phyloP scores from a whole-genome alignment of 2,329 filamentous ascomycete genomes.

The Paecilomyces dactylethromorphus region DNA sequence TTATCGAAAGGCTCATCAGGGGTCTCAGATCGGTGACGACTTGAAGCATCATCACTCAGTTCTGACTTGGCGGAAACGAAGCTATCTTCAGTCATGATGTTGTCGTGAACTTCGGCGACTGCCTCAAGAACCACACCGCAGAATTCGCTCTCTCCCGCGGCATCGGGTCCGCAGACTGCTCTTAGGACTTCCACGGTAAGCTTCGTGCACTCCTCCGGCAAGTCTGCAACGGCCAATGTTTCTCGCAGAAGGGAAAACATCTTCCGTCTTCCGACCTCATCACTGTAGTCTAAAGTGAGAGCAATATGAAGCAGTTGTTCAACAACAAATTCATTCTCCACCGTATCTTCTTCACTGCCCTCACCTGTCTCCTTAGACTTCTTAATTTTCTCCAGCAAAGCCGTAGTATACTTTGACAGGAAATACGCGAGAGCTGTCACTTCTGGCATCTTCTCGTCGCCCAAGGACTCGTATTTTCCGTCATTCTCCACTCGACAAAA shows the following conservation, averaged over 20 bases:
- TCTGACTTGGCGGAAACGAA: slow-evolving; percentile 93
- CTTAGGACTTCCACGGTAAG: slow-evolving; percentile 76
- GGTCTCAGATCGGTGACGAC: slow-evolving; percentile 37
- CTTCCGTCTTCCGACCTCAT: slow-evolving; percentile 88
- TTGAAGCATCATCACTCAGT: slow-evolving; percentile 58
- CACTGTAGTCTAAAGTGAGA: slow-evolving; percentile 89
- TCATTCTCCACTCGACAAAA: slow-evolving; percentile 74
- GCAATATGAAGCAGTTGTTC: slow-evolving; percentile 93
- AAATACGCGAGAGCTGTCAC: slow-evolving; percentile 86
- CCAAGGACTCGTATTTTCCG: slow-evolving; percentile 64
- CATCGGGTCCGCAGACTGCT: slow-evolving; percentile 64
- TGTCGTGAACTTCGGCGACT: slow-evolving; percentile 93
- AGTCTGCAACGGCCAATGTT: slow-evolving; percentile 73
- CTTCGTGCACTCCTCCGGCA: slow-evolving; percentile 89
- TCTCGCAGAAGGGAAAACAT: slow-evolving; percentile 91
- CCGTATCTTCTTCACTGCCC: slow-evolving; percentile 71
- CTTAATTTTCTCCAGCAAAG: slow-evolving; percentile 36
- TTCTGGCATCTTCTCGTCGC: slow-evolving; percentile 92
- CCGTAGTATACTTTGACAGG: slow-evolving; percentile 69
- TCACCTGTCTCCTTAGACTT: slow-evolving; percentile 44
- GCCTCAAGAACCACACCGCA: slow-evolving; percentile 67
- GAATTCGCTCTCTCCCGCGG: slow-evolving; percentile 47
- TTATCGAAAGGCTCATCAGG: slow-evolving; percentile 45
- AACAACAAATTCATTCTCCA: slow-evolving; percentile 90
- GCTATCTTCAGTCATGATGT: slow-evolving; percentile 71